phyloP scores from a whole-genome alignment of 2,329 filamentous ascomycete genomes.

The Cladosporium cucumerinum region DNA sequence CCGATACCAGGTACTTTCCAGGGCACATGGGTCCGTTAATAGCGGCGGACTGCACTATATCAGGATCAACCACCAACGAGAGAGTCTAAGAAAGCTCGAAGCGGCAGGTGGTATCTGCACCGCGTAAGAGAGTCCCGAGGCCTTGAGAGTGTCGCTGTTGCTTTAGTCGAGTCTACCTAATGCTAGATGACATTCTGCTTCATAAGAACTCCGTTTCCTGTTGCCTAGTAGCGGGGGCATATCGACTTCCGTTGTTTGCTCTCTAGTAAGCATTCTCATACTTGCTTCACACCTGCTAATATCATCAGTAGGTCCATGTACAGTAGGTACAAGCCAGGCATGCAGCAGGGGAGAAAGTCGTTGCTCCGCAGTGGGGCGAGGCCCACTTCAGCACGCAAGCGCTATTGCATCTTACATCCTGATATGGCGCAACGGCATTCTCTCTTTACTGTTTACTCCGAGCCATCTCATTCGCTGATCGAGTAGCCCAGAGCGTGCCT shows the following conservation, averaged over 20 bases:
- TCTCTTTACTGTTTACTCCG: neutral
- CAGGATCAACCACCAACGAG: neutral
- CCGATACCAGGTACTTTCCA: neutral
- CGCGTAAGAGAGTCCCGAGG: neutral
- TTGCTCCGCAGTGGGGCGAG: neutral
- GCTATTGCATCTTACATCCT: slow-evolving; percentile 6
- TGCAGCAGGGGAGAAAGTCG: neutral
- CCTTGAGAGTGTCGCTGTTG: neutral
- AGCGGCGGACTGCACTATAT: neutral
- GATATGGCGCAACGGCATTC: slow-evolving; percentile 4
- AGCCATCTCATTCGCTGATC: neutral
- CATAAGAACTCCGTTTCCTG: neutral
- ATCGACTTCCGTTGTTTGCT: neutral
- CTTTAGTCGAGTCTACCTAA: neutral
- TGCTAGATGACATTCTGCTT: neutral
- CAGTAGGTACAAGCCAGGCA: neutral
- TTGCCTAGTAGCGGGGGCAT: neutral
- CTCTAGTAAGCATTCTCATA: neutral
- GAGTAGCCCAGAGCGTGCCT: neutral
- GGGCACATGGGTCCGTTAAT: neutral
- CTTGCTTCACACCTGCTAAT: neutral
- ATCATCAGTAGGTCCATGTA: neutral
- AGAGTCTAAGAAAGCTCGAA: neutral
- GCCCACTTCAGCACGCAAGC: slow-evolving; percentile 7
- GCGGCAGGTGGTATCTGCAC: neutral